These are phyloP conservation scores for Volvox carteri DNA, from an alignment of 163 green algal species.

Conservation along the genomic window DNA sequence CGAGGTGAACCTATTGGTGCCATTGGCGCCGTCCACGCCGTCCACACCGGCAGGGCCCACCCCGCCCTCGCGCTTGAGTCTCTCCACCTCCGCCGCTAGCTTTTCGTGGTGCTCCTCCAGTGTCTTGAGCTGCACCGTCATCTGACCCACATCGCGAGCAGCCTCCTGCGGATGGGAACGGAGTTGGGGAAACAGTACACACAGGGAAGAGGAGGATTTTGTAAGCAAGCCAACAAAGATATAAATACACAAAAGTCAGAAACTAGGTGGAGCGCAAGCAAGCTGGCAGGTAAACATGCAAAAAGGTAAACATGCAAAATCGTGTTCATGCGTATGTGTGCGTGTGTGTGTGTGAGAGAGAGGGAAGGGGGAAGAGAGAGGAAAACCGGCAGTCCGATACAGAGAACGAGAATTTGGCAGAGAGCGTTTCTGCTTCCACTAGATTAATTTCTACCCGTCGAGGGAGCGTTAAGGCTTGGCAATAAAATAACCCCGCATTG, in stretches of 20 bases:
- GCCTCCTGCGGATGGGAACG: slow-evolving; percentile 22
- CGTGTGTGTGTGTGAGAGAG: background rate
- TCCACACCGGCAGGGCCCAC: background rate
- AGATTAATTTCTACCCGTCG: too few species aligned
- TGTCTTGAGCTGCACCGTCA: slow-evolving; percentile 39
- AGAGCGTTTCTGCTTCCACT: too few species aligned
- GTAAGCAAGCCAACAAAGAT: too few species aligned
- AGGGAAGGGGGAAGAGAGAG: background rate
- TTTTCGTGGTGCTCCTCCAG: slow-evolving; percentile 2
- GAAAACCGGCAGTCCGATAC: background rate
- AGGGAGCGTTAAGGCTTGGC: too few species aligned
- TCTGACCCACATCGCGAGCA: slow-evolving; percentile 35
- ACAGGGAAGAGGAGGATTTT: background rate
- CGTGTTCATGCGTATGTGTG: background rate
- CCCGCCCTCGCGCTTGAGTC: slow-evolving; percentile 3
- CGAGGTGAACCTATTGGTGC: background rate
- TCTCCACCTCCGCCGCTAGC: background rate
- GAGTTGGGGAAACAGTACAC: background rate
- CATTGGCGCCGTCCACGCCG: background rate
- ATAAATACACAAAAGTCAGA: too few species aligned
- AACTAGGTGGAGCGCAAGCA: too few species aligned
- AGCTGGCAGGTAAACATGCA: too few species aligned
- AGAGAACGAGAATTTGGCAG: too few species aligned
- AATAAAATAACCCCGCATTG: too few species aligned
- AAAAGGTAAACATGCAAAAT: too few species aligned